These are phyloP conservation scores for Sporothrix variecibatus DNA, from an alignment of 2,329 filamentous ascomycete species.

Conservation along the genomic window DNA sequence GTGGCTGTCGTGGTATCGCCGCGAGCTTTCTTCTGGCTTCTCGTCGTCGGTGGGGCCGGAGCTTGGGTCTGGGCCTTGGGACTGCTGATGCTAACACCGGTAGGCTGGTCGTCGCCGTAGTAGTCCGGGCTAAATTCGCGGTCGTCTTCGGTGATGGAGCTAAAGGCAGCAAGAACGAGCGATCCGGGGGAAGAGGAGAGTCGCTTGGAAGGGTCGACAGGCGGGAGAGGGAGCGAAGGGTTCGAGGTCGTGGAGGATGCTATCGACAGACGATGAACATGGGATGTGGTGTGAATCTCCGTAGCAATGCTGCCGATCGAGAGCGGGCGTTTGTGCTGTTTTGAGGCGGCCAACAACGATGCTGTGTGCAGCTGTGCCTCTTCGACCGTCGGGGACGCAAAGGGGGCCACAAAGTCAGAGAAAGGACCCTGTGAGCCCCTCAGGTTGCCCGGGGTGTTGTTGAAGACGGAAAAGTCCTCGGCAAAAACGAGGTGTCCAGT, in stretches of 20 bases:
- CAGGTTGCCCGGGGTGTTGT: conserved; percentile 62
- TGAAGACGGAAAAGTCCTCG: conserved; percentile 67
- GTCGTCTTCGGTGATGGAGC: conserved; percentile 26
- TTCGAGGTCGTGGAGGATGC: conserved; percentile 36
- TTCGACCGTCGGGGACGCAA: conserved; percentile 36
- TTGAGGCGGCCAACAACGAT: conserved; percentile 8
- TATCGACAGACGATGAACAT: conserved; percentile 61
- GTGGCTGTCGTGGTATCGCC: background rate
- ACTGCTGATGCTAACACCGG: conserved; percentile 31
- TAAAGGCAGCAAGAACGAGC: conserved; percentile 38
- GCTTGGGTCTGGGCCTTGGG: conserved; percentile 19
- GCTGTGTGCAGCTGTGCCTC: conserved; percentile 34
- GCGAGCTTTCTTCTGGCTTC: conserved; percentile 49
- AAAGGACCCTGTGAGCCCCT: conserved; percentile 50
- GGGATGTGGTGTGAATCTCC: conserved; percentile 54
- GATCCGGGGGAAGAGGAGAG: conserved; percentile 60
- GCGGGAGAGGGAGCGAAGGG: conserved; percentile 51
- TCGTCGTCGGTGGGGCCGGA: background rate
- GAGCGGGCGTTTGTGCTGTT: conserved; percentile 48
- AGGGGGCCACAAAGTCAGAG: conserved; percentile 45
- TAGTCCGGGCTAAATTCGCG: conserved; percentile 5
- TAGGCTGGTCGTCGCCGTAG: conserved; percentile 32
- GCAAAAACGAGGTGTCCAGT: conserved; percentile 65
- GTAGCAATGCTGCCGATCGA: conserved; percentile 52
- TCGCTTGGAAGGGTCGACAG: conserved; percentile 60